Percentiles rank a stretch among this genome's conserved stretches.
Evolutionary conservation across 768 basidiomycete genomes (phyloP).

Genomic region (Leccinum broughii): DNA sequence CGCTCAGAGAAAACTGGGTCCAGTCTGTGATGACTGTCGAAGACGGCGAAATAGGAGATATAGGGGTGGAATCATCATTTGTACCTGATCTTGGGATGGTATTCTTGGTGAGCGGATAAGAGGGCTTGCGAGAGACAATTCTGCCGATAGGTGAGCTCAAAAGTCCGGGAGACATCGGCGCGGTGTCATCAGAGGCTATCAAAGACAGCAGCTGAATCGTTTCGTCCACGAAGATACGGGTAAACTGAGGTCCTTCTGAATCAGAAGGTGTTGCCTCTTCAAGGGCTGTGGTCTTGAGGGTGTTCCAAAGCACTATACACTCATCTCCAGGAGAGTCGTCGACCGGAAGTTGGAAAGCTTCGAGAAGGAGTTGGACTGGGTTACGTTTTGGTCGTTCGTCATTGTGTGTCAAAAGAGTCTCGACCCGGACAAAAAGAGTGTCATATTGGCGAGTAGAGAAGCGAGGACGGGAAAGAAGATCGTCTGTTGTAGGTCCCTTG

Average conservation of each 20-base stretch:
- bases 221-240: constrained; percentile 67
- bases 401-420: constrained; percentile 47
- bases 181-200: constrained; percentile 44
- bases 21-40: constrained; percentile 49
- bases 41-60: constrained; percentile 32
- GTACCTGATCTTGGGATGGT: constrained; percentile 9
- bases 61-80: constrained; percentile 23
- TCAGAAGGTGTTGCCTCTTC: constrained; percentile 24
- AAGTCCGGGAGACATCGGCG: constrained; percentile 30
- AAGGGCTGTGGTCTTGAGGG: constrained; percentile 47
- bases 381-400: constrained; percentile 44
- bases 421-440: constrained; percentile 67
- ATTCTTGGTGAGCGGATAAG: constrained; percentile 32
- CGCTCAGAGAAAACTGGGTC: constrained; percentile 65
- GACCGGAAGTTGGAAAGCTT: constrained; percentile 52
- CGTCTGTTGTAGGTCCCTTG: constrained; percentile 34
- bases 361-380: constrained; percentile 58
- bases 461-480: constrained; percentile 59
- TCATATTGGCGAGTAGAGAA: constrained; percentile 66
- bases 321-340: constrained; percentile 37
- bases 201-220: constrained; percentile 54
- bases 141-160: constrained; percentile 38
- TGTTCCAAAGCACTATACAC: constrained; percentile 51
- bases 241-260: constrained; percentile 40
- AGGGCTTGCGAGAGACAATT: constrained; percentile 31